Conservation (phyloP, 1,284 basidiomycete genomes). For the Fomitopsis schrenkii region DNA sequence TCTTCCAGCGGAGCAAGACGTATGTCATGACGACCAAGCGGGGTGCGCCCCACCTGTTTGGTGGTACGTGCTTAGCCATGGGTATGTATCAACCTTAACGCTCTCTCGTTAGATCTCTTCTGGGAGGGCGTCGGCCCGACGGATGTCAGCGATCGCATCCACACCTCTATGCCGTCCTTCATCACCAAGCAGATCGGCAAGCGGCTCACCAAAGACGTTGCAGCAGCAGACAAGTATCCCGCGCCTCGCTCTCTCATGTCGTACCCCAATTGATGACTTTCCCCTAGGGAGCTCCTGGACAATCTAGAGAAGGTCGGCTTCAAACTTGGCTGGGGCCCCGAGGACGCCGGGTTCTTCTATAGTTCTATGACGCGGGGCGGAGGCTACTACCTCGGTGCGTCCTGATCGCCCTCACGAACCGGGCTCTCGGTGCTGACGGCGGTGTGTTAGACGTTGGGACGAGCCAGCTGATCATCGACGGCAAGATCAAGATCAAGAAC, state of each 20-base stretch:
- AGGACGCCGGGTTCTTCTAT: constrained; percentile 48
- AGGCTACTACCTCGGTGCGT: constrained; percentile 40
- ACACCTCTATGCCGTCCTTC: constrained; percentile 45
- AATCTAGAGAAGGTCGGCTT: constrained; percentile 58
- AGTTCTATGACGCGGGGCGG: constrained; percentile 34
- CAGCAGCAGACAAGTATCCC: constrained; percentile 44
- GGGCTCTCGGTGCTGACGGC: neutral
- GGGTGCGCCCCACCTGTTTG: constrained; percentile 35
- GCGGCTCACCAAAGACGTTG: constrained; percentile 42
- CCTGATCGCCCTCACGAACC: neutral
- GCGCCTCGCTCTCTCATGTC: neutral
- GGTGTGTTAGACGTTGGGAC: constrained; percentile 49
- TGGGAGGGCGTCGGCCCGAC: constrained; percentile 41
- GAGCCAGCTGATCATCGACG: constrained; percentile 59
- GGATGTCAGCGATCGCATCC: constrained; percentile 48
- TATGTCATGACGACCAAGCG: constrained; percentile 54
- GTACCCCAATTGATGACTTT: neutral
- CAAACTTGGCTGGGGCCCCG: constrained; percentile 47
- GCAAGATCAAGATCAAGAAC: constrained; percentile 72
- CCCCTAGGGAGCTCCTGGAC: constrained; percentile 44
- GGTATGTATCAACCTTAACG: too few species aligned
- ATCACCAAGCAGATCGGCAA: constrained; percentile 41
- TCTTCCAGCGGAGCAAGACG: constrained; percentile 60
- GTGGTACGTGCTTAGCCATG: constrained; percentile 21
- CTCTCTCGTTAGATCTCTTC: constrained; percentile 40